Percentiles rank a stretch among this genome's conserved stretches.
Evolutionary conservation across 2,329 filamentous ascomycete genomes (phyloP).

Genomic region (Graphilbum fragrans): DNA sequence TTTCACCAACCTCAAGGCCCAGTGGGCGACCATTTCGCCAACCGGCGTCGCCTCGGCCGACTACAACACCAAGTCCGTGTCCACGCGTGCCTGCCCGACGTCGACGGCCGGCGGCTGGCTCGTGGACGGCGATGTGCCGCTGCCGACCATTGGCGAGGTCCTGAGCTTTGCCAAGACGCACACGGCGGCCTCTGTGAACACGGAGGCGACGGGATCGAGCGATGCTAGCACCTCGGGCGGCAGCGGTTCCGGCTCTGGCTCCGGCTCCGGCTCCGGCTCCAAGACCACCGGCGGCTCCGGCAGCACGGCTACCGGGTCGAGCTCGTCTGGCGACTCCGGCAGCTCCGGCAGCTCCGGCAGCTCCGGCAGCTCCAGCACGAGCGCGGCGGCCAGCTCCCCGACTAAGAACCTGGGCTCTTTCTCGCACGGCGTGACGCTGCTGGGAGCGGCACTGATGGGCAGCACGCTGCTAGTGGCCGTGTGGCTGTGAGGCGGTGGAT

Average conservation of each 20-base stretch:
- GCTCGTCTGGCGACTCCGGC: not conserved
- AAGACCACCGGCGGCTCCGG: conserved; percentile 11
- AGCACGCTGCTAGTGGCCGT: not conserved
- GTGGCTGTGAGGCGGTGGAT: not conserved
- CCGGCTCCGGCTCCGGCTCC: conserved; percentile 8
- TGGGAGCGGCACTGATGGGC: not conserved
- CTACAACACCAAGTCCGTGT: conserved; percentile 50
- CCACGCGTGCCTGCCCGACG: conserved; percentile 56
- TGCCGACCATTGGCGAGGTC: conserved; percentile 56
- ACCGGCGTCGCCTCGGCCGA: conserved; percentile 53
- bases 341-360: conserved; percentile 15
- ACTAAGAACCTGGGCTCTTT: conserved; percentile 2
- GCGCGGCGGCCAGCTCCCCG: conserved; percentile 13
- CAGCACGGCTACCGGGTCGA: conserved; percentile 17
- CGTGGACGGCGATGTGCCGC: conserved; percentile 53
- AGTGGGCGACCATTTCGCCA: conserved; percentile 64
- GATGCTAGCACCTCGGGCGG: not conserved
- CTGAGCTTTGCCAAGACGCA: conserved; percentile 14
- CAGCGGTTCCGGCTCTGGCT: conserved; percentile 8
- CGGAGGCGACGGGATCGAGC: no score
- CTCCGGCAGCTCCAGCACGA: conserved; percentile 2
- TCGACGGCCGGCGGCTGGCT: conserved; percentile 61
- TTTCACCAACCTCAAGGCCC: conserved; percentile 62
- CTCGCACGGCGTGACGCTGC: not conserved
- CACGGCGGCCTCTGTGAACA: not conserved